These are phyloP conservation scores for Ceratocystis variospora DNA, from an alignment of 2,329 filamentous ascomycete species.

Conservation along the genomic window DNA sequence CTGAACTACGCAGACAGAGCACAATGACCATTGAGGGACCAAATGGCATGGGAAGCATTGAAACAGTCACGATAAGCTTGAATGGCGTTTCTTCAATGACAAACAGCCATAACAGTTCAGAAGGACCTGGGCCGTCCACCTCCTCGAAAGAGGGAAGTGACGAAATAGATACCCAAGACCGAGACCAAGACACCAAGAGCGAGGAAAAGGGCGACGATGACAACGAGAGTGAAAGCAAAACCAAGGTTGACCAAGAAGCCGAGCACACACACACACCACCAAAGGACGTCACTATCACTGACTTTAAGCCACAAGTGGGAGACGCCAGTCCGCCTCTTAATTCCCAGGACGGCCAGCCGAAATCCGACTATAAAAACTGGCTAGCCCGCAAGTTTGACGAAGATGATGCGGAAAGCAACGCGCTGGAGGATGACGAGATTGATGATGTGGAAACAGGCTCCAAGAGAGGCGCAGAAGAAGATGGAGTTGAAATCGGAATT, in stretches of 20 bases:
- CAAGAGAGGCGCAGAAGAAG: conserved; percentile 43
- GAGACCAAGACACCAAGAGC: neutral
- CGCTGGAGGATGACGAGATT: conserved; percentile 24
- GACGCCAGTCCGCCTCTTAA: conserved; percentile 25
- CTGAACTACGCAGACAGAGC: conserved; percentile 55
- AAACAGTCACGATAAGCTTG: conserved; percentile 64
- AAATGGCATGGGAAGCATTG: conserved; percentile 63
- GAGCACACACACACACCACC: conserved; percentile 77
- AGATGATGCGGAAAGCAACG: conserved; percentile 22
- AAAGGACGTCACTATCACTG: conserved; percentile 62
- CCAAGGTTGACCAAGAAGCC: conserved; percentile 32
- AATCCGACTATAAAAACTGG: conserved; percentile 47
- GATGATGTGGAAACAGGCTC: conserved; percentile 28
- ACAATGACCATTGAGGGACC: conserved; percentile 72
- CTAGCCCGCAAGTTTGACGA: conserved; percentile 38
- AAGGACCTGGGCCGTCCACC: neutral
- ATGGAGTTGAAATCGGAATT: conserved; percentile 28
- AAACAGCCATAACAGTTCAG: neutral
- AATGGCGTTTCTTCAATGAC: conserved; percentile 49
- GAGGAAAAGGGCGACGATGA: conserved; percentile 22
- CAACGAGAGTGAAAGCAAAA: conserved; percentile 28
- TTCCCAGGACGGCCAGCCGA: conserved; percentile 35
- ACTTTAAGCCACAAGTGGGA: conserved; percentile 60
- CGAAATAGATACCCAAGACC: conserved; percentile 10
- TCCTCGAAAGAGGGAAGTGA: conserved; percentile 20